Base-by-base conservation (phyloP, 345 rosid species). In the Syzygium aromaticum region DNA sequence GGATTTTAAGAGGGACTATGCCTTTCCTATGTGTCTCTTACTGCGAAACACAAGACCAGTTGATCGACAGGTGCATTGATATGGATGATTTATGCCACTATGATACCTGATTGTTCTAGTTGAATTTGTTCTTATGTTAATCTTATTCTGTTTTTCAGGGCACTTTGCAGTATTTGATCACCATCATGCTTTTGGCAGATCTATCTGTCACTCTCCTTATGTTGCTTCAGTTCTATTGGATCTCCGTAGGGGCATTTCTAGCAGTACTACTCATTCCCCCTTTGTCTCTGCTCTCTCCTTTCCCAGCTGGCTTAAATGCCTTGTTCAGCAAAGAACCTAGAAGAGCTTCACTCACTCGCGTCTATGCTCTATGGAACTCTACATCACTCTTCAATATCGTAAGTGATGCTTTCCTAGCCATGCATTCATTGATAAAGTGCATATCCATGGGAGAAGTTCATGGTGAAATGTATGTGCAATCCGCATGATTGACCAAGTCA, bases 261-360 rank as follows among this genome's bases (percentile, higher is more conserved):
- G 97, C 97, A 83, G 93, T 96, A 85, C 93, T 98, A 92, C 96
- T 98, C 86, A 88, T 98, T 87, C 99, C 95, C 90, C 99, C 99
- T 91, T 93, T 95, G 16, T 91, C 99, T 57, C 88, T 96, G 89
- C 97, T 98, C 86, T 95, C 97, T 86, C 99, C 99, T 77, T 94
- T 98, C 92, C 99, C 96, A 7, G 98, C 99, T 15, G 99, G 99
- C 63, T 90, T 98, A 91, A 96, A 96, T 92, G 99, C 99, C 59
- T 95, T 98, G 87, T 94, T 95, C 89, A 96, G 99, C 91, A 96
- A 90, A 92, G 99, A 96, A 92, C 93, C 98, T 86, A 93, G 98
- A 90, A 94, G 96, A 92, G 97, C 99, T 86, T 94, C 94, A 85
- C 98, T 95, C 86, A 91, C 98, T 89, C 99, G 99, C 89, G 92